Evolutionary conservation across 331 rosid species (phyloP).

Genomic region (Erythrophleum ivorense): DNA sequence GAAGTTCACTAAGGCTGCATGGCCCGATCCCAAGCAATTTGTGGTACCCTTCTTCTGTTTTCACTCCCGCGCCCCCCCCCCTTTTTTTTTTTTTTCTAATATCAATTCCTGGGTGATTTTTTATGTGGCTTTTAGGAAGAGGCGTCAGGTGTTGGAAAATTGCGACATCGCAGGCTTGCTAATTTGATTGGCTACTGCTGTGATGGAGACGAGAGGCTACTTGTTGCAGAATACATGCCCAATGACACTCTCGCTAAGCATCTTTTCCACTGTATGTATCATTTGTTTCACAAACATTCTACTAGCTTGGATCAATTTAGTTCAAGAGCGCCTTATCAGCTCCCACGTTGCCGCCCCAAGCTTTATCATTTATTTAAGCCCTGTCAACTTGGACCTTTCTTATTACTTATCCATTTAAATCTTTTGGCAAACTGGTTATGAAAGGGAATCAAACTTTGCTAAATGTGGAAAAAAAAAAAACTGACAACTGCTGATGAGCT

Average conservation of each 20-base stretch:
- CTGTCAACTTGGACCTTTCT: neutral
- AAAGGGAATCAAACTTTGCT: slow-evolving; percentile 4
- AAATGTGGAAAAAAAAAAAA: neutral
- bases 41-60: slow-evolving; percentile 44
- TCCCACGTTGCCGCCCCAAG: neutral
- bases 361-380: neutral
- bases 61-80: neutral
- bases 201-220: slow-evolving; percentile 95
- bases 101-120: neutral
- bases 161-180: slow-evolving; percentile 85
- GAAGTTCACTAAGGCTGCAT: slow-evolving; percentile 88
- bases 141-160: slow-evolving; percentile 84
- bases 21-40: slow-evolving; percentile 98
- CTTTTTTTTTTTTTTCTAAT: neutral
- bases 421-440: neutral
- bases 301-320: neutral
- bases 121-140: slow-evolving; percentile 61
- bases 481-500: neutral
- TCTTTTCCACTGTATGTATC: slow-evolving; percentile 80
- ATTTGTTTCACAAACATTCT: neutral
- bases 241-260: slow-evolving; percentile 98
- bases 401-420: neutral
- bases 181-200: slow-evolving; percentile 96
- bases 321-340: neutral
- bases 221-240: slow-evolving; percentile 97